Evolutionary conservation across 805 yeast species (phyloP), one percentile per base, ranked within the genome.

Genomic region (Tetrapisispora fleetii): DNA sequence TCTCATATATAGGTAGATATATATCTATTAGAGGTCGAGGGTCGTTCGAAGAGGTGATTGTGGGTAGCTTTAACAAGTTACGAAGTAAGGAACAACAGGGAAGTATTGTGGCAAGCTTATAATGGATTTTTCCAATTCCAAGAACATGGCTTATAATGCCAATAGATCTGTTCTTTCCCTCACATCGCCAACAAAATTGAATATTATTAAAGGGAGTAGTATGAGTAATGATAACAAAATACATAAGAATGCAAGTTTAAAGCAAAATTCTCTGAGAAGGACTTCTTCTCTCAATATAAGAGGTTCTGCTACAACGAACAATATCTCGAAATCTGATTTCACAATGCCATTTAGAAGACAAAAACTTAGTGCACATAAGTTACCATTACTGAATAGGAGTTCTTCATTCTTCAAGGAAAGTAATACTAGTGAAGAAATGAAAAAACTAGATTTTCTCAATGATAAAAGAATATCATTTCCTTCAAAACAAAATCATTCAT

Each of bases 101-200:
- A 32, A 32, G 38, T 13, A 19, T 36, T 36, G 38, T 17, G 38
- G 13, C 21, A 36, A 18, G 27, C 5, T 17, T 52, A 52, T 52
- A n/a, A n/a, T 49, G 9, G 55, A 54, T 17, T 33, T 36, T 4
- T 42, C 37, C 14, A 49, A 43, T 9, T 49, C 44, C 33, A 39
- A 47, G 13, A 52, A 47, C 17, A 28, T 58, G 40, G 54, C 58
- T 32, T 48, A 43, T 28, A 60, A 58, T 52, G 62, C 65, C 19
- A 58, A 52, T 40, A 48, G 63, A 38, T 69, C 74, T 1, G 70
- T 70, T 8, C 58, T 70, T 37, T 69, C 74, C 1, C 56, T 68
- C 17, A 62, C 75, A 1, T 73, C 77, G 1, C 79, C 79, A 4
- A 66, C 77, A 11, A 72, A 70, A 56, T 59, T 75, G 40, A 76